Base-by-base conservation (phyloP, 805 yeast genomes). In the Ogataea trehaloabstinens region DNA sequence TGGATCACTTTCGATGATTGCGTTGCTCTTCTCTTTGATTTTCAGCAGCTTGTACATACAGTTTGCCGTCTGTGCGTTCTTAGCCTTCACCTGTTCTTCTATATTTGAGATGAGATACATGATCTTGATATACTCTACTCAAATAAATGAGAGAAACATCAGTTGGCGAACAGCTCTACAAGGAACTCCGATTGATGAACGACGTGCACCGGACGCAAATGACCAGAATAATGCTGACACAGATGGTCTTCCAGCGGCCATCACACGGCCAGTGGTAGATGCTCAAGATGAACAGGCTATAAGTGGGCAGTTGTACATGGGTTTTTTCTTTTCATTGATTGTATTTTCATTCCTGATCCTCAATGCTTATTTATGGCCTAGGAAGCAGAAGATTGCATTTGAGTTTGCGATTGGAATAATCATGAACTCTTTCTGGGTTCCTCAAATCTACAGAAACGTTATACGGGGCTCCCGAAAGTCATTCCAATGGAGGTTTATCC, bases 371-470 rank as follows among this genome's bases (percentile, higher is more conserved):
- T 58, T 76, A 32, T 85, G 93, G 95, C 80, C 89, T 28, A 67
- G 67, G 16, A 63, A 57, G 15, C 63, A 75, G 27, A 64, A 95
- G 39, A 60, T 58, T 19, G 49, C 67, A 1, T 76, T 81, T 52
- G 96, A 88, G 55, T 78, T 74, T 40, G 36, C 73, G 4, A 62
- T 74, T 2, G 57, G 82, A 7, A 43, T 79, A 2, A 35, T 70
- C 1, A 50, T 82, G 20, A 84, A 80, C 57, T 84, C 95, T 1
- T 82, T 76, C 49, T 89, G 96, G 96, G 49, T 85, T 12, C 96
- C 97, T 2, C 98, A 90, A 60, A 82, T 86, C 30, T 80, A 80
- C 50, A 71, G 96, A 56, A 87, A 88, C 56, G 76, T 81, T 3
- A 58, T 80, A 20, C 72, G 86, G 37, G 91, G 90, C 16, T 70